Conservation (phyloP, 768 basidiomycete genomes). For the Cystobasidium ongulense region DNA sequence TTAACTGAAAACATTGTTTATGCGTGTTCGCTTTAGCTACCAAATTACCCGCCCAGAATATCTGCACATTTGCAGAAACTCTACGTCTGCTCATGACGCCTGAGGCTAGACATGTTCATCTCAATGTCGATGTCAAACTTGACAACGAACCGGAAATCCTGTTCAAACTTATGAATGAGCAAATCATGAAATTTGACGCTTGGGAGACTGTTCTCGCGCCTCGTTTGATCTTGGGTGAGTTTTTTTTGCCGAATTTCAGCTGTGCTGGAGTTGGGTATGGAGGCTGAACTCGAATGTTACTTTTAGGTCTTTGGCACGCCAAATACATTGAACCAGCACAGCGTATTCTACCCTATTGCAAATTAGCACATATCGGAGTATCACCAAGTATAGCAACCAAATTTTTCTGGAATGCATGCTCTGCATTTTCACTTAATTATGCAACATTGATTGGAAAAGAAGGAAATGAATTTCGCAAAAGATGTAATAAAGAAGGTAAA, state of each 20-base stretch:
- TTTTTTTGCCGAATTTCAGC: conserved; percentile 58
- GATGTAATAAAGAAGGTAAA: conserved; percentile 57
- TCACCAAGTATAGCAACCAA: conserved; percentile 63
- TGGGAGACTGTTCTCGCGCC: conserved; percentile 74
- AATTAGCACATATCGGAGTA: conserved; percentile 73
- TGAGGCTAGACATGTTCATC: conserved; percentile 49
- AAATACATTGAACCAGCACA: conserved; percentile 72
- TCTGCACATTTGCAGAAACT: conserved; percentile 84
- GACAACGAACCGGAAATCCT: conserved; percentile 83
- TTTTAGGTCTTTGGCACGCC: conserved; percentile 70
- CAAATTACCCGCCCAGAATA: conserved; percentile 57
- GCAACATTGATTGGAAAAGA: conserved; percentile 60
- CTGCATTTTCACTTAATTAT: conserved; percentile 80
- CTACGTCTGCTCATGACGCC: conserved; percentile 64
- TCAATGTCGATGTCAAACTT: conserved; percentile 71
- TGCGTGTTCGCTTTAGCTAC: neutral
- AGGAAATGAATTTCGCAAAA: conserved; percentile 62
- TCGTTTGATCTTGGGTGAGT: conserved; percentile 70
- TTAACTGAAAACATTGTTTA: neutral
- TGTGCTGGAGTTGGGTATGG: too few species aligned
- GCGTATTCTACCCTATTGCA: conserved; percentile 67
- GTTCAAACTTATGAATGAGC: conserved; percentile 66
- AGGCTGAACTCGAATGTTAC: conserved; percentile 60
- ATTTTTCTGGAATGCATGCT: conserved; percentile 81
- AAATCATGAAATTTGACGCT: conserved; percentile 56